A percentile compares a stretch with the other conserved stretches of the same genome.
Evolutionary conservation across 768 basidiomycete species (phyloP).

Genomic region (Astraeus odoratus): DNA sequence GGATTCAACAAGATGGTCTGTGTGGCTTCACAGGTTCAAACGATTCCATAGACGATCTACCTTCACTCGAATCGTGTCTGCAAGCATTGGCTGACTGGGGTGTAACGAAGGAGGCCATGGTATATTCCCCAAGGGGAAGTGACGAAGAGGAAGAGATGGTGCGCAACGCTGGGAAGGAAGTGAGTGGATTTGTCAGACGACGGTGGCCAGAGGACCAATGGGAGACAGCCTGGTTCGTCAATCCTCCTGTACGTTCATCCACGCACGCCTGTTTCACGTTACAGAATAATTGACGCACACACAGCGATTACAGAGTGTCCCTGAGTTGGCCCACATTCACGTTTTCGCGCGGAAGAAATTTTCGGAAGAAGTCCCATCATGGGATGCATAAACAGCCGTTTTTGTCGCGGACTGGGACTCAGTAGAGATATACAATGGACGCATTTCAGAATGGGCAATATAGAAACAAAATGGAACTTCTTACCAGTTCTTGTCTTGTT

Average conservation of each 20-base stretch:
- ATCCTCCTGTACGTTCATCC: slow-evolving; percentile 63
- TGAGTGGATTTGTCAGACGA: slow-evolving; percentile 54
- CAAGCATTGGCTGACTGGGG: slow-evolving; percentile 67
- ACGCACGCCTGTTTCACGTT: not conserved
- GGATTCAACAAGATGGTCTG: slow-evolving; percentile 68
- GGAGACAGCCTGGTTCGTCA: slow-evolving; percentile 92
- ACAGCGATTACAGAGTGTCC: slow-evolving; percentile 78
- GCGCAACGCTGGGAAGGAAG: slow-evolving; percentile 45
- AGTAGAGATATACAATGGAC: no score
- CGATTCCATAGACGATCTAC: slow-evolving; percentile 53
- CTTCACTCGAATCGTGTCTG: slow-evolving; percentile 48
- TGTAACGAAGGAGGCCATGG: slow-evolving; percentile 53
- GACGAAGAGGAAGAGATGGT: slow-evolving; percentile 48
- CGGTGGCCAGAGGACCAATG: slow-evolving; percentile 68
- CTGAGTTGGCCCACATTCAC: slow-evolving; percentile 77
- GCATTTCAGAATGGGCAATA: no score
- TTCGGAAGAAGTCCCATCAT: slow-evolving; percentile 14
- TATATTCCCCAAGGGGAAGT: slow-evolving; percentile 44
- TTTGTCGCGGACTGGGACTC: not conserved
- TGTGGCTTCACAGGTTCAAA: slow-evolving; percentile 72
- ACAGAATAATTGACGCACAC: not conserved
- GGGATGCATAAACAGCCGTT: slow-evolving; percentile 5
- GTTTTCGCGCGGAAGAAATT: slow-evolving; percentile 66
- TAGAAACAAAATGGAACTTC: no score
- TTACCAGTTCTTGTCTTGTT: no score